A percentile compares a stretch with the other conserved stretches of the same genome.
These are phyloP conservation scores for Rhizomucor pusillus DNA, from an alignment of 371 early-diverging fungal species.

Conservation along the genomic window DNA sequence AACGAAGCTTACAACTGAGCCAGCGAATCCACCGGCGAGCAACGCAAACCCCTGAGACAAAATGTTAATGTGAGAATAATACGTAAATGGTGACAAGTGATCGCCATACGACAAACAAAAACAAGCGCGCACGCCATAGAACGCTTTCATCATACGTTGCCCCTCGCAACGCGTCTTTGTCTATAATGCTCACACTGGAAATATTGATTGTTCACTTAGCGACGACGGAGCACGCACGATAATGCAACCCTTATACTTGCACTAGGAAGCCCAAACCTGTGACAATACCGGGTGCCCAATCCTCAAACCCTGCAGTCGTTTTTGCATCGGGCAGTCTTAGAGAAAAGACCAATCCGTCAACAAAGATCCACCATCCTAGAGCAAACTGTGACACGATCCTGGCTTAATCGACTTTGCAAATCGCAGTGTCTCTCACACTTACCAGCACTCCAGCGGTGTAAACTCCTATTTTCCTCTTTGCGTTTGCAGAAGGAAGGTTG, in stretches of 20 bases:
- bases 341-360: conserved; percentile 59
- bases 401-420: background rate
- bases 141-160: conserved; percentile 32
- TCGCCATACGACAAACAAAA: conserved; percentile 52
- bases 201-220: background rate
- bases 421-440: conserved; percentile 2
- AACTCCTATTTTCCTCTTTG: conserved; percentile 38
- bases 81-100: background rate
- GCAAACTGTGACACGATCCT: conserved; percentile 57
- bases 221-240: no score
- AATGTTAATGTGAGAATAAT: background rate
- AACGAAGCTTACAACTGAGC: conserved; percentile 56
- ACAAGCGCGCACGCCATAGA: conserved; percentile 61
- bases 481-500: no score
- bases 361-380: conserved; percentile 82
- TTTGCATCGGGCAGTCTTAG: conserved; percentile 23
- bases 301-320: conserved; percentile 64
- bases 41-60: conserved; percentile 58
- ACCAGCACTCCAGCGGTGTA: conserved; percentile 54
- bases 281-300: conserved; percentile 75
- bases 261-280: conserved; percentile 72
- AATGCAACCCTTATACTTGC: conserved; percentile 34
- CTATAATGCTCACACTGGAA: conserved; percentile 45
- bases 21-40: conserved; percentile 73
- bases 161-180: conserved; percentile 54